Evolutionary conservation across 768 basidiomycete genomes (phyloP).

Genomic region (Lentinula boryana): DNA sequence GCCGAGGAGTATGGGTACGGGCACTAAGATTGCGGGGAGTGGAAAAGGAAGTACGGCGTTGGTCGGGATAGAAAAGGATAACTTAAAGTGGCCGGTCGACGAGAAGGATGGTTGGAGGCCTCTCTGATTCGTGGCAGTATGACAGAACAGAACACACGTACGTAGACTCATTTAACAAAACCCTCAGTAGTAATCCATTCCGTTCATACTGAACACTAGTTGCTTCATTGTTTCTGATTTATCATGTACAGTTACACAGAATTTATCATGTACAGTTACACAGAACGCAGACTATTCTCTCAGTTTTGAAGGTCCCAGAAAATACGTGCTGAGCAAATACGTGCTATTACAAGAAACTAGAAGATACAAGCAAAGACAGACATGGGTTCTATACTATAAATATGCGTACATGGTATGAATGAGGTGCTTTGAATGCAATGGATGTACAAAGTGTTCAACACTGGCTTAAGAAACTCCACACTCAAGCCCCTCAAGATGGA

Average conservation of each 20-base stretch:
- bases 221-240: not conserved
- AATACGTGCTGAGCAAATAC: too few species aligned
- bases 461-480: not conserved
- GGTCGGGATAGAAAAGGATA: slow-evolving; percentile 34
- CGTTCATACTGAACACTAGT: not conserved
- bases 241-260: too few species aligned
- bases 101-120: slow-evolving; percentile 52
- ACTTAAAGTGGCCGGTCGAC: slow-evolving; percentile 55
- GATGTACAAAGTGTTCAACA: not conserved
- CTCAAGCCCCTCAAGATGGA: not conserved
- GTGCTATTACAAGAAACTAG: not conserved
- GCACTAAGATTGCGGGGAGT: slow-evolving; percentile 5
- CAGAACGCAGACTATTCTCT: not conserved
- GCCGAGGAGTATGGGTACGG: slow-evolving; percentile 8
- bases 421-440: not conserved
- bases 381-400: slow-evolving; percentile 4
- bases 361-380: not conserved
- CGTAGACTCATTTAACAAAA: not conserved
- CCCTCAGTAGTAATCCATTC: not conserved
- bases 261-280: not conserved
- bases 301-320: too few species aligned
- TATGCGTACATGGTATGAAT: slow-evolving; percentile 4
- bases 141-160: too few species aligned
- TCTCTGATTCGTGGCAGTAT: slow-evolving; percentile 17
- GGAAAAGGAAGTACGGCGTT: not conserved